These are phyloP conservation scores for Euphorbia peplus DNA, from an alignment of 345 rosid genomes.

Conservation along the genomic window DNA sequence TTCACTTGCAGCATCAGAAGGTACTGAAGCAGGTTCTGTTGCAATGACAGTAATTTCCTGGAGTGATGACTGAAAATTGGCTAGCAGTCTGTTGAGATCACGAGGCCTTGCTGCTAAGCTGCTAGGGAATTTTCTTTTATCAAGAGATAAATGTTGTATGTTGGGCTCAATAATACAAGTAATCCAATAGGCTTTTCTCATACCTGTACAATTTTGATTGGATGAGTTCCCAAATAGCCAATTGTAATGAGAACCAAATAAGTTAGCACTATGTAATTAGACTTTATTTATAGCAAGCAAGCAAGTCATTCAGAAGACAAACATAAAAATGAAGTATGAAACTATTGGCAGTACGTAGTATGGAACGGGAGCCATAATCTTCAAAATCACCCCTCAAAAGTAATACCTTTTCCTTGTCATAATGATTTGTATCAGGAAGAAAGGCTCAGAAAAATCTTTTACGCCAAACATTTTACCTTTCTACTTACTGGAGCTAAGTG, in stretches of 20 bases:
- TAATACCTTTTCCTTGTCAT: not conserved
- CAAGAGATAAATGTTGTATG: conserved; percentile 83
- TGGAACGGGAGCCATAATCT: not conserved
- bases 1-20: conserved; percentile 72
- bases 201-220: conserved; percentile 43
- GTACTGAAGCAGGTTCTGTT: conserved; percentile 57
- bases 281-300: not conserved
- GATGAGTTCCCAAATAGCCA: not conserved
- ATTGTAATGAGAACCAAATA: conserved; percentile 7
- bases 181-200: conserved; percentile 78
- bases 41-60: conserved; percentile 91
- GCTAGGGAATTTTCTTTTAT: conserved; percentile 67
- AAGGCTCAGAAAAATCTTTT: not conserved
- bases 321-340: not conserved
- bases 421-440: not conserved
- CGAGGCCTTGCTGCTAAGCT: conserved; percentile 76
- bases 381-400: not conserved
- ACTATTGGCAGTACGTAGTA: not conserved
- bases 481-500: not conserved
- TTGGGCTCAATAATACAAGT: conserved; percentile 89
- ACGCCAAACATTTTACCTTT: not conserved
- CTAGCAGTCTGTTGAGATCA: conserved; percentile 77
- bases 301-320: not conserved
- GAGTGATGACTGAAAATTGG: conserved; percentile 92
- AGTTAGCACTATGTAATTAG: not conserved